Conservation (phyloP, 140 eudicot species). For the Ambrosia hybrid region DNA sequence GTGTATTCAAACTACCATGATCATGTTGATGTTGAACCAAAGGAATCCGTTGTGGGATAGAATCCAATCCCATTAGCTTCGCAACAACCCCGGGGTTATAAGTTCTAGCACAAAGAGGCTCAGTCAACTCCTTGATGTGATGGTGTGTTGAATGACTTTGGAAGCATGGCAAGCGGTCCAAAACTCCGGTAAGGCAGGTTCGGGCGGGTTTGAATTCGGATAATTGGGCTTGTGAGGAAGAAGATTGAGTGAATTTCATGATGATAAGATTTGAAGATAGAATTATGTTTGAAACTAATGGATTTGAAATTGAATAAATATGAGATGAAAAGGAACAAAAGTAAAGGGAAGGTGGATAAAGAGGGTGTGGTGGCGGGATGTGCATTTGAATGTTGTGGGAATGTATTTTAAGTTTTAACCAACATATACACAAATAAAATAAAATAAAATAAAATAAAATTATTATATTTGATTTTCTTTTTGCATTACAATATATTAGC, state of each 20-base stretch:
- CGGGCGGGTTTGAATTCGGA: constrained; percentile 21
- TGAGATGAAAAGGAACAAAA: constrained; percentile 19
- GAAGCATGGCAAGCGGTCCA: constrained; percentile 64
- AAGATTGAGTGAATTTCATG: constrained; percentile 46
- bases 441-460: too few relatives aligned
- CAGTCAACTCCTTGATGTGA: constrained; percentile 22
- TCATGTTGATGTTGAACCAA: constrained; percentile 19
- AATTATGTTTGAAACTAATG: not conserved
- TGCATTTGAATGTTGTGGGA: constrained; percentile 48
- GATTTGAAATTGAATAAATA: constrained; percentile 30
- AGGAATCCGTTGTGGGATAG: constrained; percentile 42
- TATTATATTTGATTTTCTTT: too few relatives aligned
- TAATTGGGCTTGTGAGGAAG: constrained; percentile 29
- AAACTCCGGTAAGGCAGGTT: constrained; percentile 41
- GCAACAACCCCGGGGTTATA: constrained; percentile 56
- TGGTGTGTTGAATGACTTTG: constrained; percentile 41
- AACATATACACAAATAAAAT: too few relatives aligned
- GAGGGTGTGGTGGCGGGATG: constrained; percentile 55
- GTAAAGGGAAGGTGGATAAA: constrained; percentile 19
- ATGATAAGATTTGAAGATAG: constrained; percentile 3
- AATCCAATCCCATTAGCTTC: constrained; percentile 77
- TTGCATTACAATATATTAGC: too few relatives aligned
- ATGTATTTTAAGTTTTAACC: not conserved
- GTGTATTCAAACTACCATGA: constrained; percentile 19
- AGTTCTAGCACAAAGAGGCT: constrained; percentile 4